Evolutionary conservation across 2,329 filamentous ascomycete species (phyloP).

Genomic region (Eutypa lata): DNA sequence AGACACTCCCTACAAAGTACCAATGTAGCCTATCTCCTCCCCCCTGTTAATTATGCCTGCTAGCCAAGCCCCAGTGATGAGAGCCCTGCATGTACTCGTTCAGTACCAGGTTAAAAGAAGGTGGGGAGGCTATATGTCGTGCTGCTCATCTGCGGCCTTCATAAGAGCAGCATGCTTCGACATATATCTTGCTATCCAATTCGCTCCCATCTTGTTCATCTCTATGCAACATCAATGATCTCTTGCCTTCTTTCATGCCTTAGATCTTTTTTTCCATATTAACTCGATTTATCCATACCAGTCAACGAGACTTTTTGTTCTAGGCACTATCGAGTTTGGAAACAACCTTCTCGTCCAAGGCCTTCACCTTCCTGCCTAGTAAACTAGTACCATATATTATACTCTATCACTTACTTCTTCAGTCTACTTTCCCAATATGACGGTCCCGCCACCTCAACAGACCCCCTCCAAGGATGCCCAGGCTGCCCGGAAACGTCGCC

Average conservation of each 20-base stretch:
- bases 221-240: slow-evolving; percentile 31
- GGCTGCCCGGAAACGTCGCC: slow-evolving; percentile 68
- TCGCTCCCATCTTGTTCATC: slow-evolving; percentile 29
- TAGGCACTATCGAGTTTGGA: slow-evolving; percentile 23
- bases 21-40: not conserved
- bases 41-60: not conserved
- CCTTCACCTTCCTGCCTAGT: slow-evolving; percentile 16
- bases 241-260: slow-evolving; percentile 27
- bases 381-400: slow-evolving; percentile 21
- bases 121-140: slow-evolving; percentile 10
- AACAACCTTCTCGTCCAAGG: slow-evolving; percentile 15
- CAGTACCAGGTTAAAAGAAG: slow-evolving; percentile 14
- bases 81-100: slow-evolving; percentile 17
- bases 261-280: slow-evolving; percentile 37
- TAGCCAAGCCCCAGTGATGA: slow-evolving; percentile 1
- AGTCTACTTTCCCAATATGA: slow-evolving; percentile 39
- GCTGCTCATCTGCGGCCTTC: slow-evolving; percentile 6
- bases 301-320: slow-evolving; percentile 30
- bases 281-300: slow-evolving; percentile 40
- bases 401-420: slow-evolving; percentile 9
- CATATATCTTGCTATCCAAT: slow-evolving; percentile 31
- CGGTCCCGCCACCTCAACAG: slow-evolving; percentile 44
- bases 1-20: not conserved
- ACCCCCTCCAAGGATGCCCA: slow-evolving; percentile 48
- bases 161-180: slow-evolving; percentile 26